Evolutionary conservation across 2,329 filamentous ascomycete species (phyloP).

Genomic region (Neofusicoccum ribis): DNA sequence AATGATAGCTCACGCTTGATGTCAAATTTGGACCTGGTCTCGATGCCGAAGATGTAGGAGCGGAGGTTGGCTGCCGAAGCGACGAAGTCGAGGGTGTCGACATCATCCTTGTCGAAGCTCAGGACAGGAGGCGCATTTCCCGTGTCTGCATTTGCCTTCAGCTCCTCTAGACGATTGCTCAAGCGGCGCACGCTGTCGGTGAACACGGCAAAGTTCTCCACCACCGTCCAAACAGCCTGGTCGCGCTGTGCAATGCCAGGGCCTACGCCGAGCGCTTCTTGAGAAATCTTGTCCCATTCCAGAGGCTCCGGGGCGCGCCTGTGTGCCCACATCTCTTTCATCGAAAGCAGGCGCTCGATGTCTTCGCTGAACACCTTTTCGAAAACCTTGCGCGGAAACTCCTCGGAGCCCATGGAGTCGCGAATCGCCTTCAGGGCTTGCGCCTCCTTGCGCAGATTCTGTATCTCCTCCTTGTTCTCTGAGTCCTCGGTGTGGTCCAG

Average conservation of each 20-base stretch:
- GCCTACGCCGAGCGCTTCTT: constrained; percentile 54
- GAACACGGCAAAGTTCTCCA: constrained; percentile 85
- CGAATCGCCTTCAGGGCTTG: constrained; percentile 81
- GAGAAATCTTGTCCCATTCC: constrained; percentile 63
- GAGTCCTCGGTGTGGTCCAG: constrained; percentile 78
- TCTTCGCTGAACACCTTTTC: constrained; percentile 90
- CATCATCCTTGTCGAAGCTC: constrained; percentile 94
- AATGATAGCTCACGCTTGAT: constrained; percentile 65
- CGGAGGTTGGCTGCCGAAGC: constrained; percentile 86
- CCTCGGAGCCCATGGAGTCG: constrained; percentile 72
- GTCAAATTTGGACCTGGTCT: constrained; percentile 86
- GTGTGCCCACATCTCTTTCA: constrained; percentile 96
- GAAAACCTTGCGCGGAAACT: constrained; percentile 80
- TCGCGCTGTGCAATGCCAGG: constrained; percentile 62
- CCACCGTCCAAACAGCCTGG: constrained; percentile 76
- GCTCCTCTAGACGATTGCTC: constrained; percentile 68
- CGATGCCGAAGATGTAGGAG: constrained; percentile 85
- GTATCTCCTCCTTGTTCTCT: constrained; percentile 86
- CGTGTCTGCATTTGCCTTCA: constrained; percentile 58
- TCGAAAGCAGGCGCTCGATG: constrained; percentile 75
- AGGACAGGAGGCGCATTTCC: constrained; percentile 60
- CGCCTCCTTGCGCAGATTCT: constrained; percentile 80
- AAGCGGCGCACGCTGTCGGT: constrained; percentile 78
- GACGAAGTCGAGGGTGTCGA: constrained; percentile 93
- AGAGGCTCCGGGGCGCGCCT: constrained; percentile 73